These are phyloP conservation scores for Fusarium sp. DNA, from an alignment of 2,329 filamentous ascomycete species.

Conservation along the genomic window DNA sequence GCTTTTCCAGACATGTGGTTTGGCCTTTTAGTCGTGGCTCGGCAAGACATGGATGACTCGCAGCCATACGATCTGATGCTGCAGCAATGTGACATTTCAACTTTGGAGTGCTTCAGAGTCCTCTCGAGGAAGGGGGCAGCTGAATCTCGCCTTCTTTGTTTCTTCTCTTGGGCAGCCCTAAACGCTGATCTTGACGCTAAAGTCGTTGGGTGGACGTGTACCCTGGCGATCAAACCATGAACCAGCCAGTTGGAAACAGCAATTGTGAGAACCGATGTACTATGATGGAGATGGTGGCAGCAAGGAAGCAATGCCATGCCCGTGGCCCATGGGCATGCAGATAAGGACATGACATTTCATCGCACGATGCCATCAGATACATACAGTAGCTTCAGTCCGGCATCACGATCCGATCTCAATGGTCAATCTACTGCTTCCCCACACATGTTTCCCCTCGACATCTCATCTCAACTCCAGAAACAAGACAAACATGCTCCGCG, in stretches of 20 bases:
- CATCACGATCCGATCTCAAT: conserved; percentile 42
- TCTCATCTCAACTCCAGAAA: conserved; percentile 23
- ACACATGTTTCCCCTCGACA: conserved; percentile 33
- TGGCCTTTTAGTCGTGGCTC: conserved; percentile 13
- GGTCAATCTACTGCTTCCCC: conserved; percentile 40
- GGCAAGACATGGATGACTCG: conserved; percentile 41
- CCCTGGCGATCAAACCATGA: conserved; percentile 34
- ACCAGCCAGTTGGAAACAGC: conserved; percentile 34
- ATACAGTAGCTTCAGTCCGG: conserved; percentile 26
- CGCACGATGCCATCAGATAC: conserved; percentile 24
- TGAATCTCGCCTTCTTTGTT: conserved; percentile 5
- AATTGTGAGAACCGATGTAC: conserved; percentile 27
- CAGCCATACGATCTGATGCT: conserved; percentile 41
- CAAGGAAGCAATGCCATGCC: conserved; percentile 24
- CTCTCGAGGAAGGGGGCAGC: conserved; percentile 3
- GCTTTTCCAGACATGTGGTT: conserved; percentile 36
- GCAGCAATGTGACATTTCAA: conserved; percentile 37
- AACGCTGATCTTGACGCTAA: conserved; percentile 33
- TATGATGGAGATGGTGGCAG: conserved; percentile 32
- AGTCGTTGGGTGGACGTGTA: conserved; percentile 31
- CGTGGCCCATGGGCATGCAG: conserved; percentile 9
- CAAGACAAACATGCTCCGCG: conserved; percentile 20
- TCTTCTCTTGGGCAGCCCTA: conserved; percentile 22
- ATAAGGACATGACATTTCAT: not conserved
- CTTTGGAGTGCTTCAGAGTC: conserved; percentile 13